Percentiles rank a stretch among this genome's conserved stretches.
Conservation (phyloP, 2,329 filamentous ascomycete species). For the Fusarium anthophilum region DNA sequence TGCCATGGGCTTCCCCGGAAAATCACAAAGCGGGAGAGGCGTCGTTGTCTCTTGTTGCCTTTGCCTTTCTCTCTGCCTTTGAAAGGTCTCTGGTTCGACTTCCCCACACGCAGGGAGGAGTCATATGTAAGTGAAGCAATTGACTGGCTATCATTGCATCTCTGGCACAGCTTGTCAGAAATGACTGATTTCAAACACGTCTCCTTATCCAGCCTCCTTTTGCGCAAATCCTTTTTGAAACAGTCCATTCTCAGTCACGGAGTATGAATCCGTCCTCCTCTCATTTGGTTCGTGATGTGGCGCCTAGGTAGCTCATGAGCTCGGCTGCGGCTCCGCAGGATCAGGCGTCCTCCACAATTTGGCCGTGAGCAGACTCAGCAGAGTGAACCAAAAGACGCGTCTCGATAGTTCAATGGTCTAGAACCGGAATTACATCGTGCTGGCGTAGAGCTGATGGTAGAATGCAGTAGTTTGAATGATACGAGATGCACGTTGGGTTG, state of each 20-base stretch:
- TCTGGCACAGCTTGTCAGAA: conserved; percentile 9
- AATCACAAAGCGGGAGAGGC: conserved; percentile 38
- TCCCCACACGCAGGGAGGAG: conserved; percentile 20
- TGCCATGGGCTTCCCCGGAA: conserved; percentile 30
- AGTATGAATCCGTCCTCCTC: background rate
- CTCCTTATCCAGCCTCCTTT: conserved; percentile 4
- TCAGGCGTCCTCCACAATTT: conserved; percentile 17
- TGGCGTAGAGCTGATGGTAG: background rate
- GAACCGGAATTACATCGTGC: background rate
- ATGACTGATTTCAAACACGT: conserved; percentile 25
- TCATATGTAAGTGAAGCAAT: background rate
- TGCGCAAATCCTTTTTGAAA: conserved; percentile 9
- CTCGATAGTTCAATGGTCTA: conserved; percentile 5
- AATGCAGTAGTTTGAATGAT: conserved; percentile 9
- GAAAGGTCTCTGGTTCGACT: background rate
- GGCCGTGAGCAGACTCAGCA: background rate
- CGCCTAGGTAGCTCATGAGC: conserved; percentile 6
- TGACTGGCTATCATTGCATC: background rate
- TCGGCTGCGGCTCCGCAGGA: conserved; percentile 37
- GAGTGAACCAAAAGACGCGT: background rate
- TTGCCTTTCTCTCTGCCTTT: background rate
- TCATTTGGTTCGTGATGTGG: background rate
- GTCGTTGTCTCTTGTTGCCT: conserved; percentile 35
- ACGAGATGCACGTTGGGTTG: conserved; percentile 22
- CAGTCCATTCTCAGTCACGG: conserved; percentile 3